phyloP scores from a whole-genome alignment of 352 stramenopile species.

The Globisporangium acanthophoron region DNA sequence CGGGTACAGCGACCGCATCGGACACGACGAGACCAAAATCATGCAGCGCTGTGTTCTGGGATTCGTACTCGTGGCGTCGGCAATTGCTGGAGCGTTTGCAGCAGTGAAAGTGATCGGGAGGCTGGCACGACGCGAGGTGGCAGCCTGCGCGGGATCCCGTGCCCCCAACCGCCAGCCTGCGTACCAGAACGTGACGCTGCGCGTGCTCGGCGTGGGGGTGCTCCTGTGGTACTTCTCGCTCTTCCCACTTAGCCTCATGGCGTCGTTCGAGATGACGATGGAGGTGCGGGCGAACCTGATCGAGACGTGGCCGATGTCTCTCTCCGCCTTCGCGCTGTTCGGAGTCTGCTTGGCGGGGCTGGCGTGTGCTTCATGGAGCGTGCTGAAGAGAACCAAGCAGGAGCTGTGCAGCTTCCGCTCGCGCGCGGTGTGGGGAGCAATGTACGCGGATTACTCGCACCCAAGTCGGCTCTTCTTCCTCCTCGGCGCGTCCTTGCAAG shows the following conservation, averaged over 20 bases:
- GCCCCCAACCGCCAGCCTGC: neutral
- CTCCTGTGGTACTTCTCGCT: slow-evolving; percentile 35
- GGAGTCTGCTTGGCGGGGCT: slow-evolving; percentile 20
- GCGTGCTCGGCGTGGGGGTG: slow-evolving; percentile 29
- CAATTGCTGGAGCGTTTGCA: slow-evolving; percentile 16
- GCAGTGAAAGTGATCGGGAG: slow-evolving; percentile 10
- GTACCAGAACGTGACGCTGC: slow-evolving; percentile 18
- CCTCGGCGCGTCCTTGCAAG: slow-evolving; percentile 21
- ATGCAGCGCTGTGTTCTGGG: slow-evolving; percentile 20
- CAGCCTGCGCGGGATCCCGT: neutral
- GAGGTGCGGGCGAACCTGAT: slow-evolving; percentile 14
- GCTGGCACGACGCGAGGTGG: neutral
- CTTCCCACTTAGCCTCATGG: slow-evolving; percentile 30
- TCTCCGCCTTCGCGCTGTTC: slow-evolving; percentile 20
- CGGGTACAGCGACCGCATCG: slow-evolving; percentile 28
- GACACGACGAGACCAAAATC: slow-evolving; percentile 18
- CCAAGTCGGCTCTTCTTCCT: slow-evolving; percentile 35
- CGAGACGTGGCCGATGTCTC: slow-evolving; percentile 11
- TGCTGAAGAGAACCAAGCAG: slow-evolving; percentile 19
- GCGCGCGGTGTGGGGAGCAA: slow-evolving; percentile 24
- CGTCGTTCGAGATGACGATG: slow-evolving; percentile 30
- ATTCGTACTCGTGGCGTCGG: slow-evolving; percentile 17
- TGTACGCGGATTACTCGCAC: slow-evolving; percentile 33
- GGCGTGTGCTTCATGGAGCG: slow-evolving; percentile 3
- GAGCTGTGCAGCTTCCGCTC: slow-evolving; percentile 20